Evolutionary conservation across 1,284 basidiomycete species (phyloP).

Genomic region (Ceratorhiza oryzae-sativae): DNA sequence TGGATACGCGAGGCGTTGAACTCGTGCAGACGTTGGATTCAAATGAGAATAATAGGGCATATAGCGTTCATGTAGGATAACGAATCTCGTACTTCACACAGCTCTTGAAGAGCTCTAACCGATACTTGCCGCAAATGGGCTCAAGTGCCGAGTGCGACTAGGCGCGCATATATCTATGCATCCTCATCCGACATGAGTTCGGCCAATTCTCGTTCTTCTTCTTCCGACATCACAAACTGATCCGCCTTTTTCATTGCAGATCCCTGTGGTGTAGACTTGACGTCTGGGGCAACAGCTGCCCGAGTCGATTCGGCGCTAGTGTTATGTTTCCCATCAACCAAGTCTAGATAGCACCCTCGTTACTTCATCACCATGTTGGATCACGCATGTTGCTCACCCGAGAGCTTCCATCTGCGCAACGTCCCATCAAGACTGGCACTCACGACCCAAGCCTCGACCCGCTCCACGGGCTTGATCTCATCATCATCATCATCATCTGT

Average conservation of each 20-base stretch:
- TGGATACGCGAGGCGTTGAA: too few relatives aligned
- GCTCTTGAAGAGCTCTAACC: too few relatives aligned
- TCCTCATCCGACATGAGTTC: conserved; percentile 71
- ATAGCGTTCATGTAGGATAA: too few relatives aligned
- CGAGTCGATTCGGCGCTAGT: too few relatives aligned
- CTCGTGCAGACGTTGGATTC: too few relatives aligned
- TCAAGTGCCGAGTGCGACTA: too few relatives aligned
- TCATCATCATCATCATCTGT: too few relatives aligned
- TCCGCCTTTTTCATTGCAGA: neutral
- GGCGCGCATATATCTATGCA: neutral
- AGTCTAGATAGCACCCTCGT: conserved; percentile 52
- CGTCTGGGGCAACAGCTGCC: neutral
- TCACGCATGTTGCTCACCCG: conserved; percentile 58
- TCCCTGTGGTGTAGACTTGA: conserved; percentile 11
- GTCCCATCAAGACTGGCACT: conserved; percentile 86
- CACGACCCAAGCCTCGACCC: conserved; percentile 75
- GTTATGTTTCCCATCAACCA: conserved; percentile 51
- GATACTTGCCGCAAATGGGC: too few relatives aligned
- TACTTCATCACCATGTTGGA: conserved; percentile 18
- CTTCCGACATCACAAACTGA: conserved; percentile 63
- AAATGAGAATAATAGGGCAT: too few relatives aligned
- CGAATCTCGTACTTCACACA: too few relatives aligned
- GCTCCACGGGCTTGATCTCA: conserved; percentile 1
- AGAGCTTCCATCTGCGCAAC: conserved; percentile 79
- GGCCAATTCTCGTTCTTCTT: conserved; percentile 80